Base-by-base conservation (phyloP, 805 yeast species). In the Brettanomyces bruxellensis region DNA sequence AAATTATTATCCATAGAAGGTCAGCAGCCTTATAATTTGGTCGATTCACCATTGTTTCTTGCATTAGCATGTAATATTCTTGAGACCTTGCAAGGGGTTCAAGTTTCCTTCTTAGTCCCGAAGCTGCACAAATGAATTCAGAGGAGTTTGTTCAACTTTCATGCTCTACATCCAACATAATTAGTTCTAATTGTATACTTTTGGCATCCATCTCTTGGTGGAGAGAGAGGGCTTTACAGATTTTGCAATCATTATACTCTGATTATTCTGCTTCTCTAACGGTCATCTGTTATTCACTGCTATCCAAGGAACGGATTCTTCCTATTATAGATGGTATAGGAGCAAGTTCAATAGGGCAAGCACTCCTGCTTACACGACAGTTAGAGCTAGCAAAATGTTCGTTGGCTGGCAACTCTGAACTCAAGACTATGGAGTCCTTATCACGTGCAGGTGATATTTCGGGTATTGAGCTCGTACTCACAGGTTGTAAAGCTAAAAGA, bases 401-500 rank as follows among this genome's bases (percentile, higher is more conserved):
- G 1, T 59, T 84, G 22, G 81, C 81, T 37, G 75, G 82, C 23
- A 76, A 76, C 44, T 72, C 84, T 24, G 95, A 86, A 56, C 76
- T 79, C 51, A 60, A 80, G 34, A 72, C 83, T 1, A 62, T 73
- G 23, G 78, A 80, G 6, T 70, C 78, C 4, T 66, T 86, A 49
- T 62, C 67, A 1, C 73, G 73, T 50, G 86, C 81, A 2, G 74
- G 78, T 40, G 72, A 74, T 12, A 58, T 83, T 9, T 78, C 89
- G 0, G 74, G 78, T 1, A 71, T 88, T 41, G 67, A 75, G 43
- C 75, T 82, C 52, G 75, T 82, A 0, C 66, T 91, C 41, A 85
- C 97, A 1, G 98, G 98, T 53, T 86, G 93, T 47, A 81, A 81
- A 54, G 96, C 96, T 8, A 83, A 81, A 59, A 73, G 93, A 58